Evolutionary conservation across 2,329 filamentous ascomycete species (phyloP).

Genomic region (Eutypa lata): DNA sequence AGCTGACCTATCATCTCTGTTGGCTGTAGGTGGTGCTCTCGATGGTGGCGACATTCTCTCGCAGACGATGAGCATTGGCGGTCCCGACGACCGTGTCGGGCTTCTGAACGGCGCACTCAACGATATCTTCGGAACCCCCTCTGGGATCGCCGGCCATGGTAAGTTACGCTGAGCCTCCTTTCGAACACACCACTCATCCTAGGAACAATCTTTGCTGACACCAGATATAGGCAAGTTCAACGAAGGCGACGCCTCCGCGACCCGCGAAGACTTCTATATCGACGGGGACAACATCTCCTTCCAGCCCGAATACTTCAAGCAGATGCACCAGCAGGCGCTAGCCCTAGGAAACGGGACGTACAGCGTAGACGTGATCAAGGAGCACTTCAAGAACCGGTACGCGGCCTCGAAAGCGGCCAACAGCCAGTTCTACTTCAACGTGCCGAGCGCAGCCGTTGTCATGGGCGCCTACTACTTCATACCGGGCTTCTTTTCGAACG

Average conservation of each 20-base stretch:
- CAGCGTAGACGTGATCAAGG: conserved; percentile 10
- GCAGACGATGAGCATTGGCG: conserved; percentile 10
- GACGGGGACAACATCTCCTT: conserved; percentile 18
- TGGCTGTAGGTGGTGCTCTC: conserved; percentile 5
- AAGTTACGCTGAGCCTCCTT: not conserved
- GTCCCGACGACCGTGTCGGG: conserved; percentile 10
- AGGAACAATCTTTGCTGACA: not conserved
- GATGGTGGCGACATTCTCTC: conserved; percentile 11
- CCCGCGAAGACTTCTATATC: conserved; percentile 14
- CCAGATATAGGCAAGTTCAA: conserved; percentile 4
- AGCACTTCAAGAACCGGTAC: conserved; percentile 14
- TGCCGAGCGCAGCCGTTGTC: conserved; percentile 9
- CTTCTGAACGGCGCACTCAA: conserved; percentile 8
- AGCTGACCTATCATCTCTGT: conserved; percentile 6
- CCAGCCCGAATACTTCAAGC: conserved; percentile 14
- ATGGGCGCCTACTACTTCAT: conserved; percentile 14
- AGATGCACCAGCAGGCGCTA: conserved; percentile 15
- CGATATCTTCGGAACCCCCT: conserved; percentile 9
- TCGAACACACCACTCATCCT: too few species aligned
- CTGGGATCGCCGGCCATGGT: conserved; percentile 11
- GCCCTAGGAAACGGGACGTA: conserved; percentile 10
- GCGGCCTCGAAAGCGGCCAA: conserved; percentile 8
- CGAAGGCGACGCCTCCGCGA: conserved; percentile 13
- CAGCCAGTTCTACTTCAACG: conserved; percentile 14
- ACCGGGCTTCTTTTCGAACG: conserved; percentile 13